A percentile compares a stretch with the other conserved stretches of the same genome.
These are phyloP conservation scores for Flueggea neowawraea DNA, from an alignment of 441 rosid species.

Conservation along the genomic window DNA sequence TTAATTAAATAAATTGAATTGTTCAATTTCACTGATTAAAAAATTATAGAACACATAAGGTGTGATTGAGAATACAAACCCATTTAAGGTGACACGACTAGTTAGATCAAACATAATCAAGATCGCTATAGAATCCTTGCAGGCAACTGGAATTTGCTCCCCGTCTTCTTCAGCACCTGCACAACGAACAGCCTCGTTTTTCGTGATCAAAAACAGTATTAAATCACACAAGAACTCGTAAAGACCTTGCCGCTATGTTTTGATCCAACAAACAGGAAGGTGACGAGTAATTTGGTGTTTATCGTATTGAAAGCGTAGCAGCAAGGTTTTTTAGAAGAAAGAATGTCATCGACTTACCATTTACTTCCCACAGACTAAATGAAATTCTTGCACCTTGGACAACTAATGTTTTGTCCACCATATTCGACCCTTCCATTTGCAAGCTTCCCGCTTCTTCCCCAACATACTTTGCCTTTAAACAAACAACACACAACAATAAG, in stretches of 20 bases:
- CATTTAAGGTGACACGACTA: slow-evolving; percentile 65
- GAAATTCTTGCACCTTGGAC: slow-evolving; percentile 76
- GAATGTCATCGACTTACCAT: slow-evolving; percentile 34
- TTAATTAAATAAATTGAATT: neutral
- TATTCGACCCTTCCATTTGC: slow-evolving; percentile 46
- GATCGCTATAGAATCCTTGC: slow-evolving; percentile 80
- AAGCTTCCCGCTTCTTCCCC: slow-evolving; percentile 41
- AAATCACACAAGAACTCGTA: neutral
- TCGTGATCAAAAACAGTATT: neutral
- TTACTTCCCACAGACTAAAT: slow-evolving; percentile 78
- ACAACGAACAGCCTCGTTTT: neutral
- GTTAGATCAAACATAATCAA: slow-evolving; percentile 81
- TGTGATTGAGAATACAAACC: slow-evolving; percentile 24
- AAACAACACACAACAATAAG: neutral
- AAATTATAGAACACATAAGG: neutral
- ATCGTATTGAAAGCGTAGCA: too few relatives aligned
- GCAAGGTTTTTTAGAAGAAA: neutral
- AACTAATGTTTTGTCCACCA: slow-evolving; percentile 60
- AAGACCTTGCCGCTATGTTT: too few relatives aligned
- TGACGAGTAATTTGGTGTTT: too few relatives aligned
- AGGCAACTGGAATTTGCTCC: slow-evolving; percentile 55
- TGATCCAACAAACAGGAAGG: too few relatives aligned
- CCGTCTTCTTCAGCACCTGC: slow-evolving; percentile 50
- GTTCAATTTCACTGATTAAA: neutral
- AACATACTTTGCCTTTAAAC: slow-evolving; percentile 61